Conservation (phyloP, 805 yeast species). For the Candida awuae region DNA sequence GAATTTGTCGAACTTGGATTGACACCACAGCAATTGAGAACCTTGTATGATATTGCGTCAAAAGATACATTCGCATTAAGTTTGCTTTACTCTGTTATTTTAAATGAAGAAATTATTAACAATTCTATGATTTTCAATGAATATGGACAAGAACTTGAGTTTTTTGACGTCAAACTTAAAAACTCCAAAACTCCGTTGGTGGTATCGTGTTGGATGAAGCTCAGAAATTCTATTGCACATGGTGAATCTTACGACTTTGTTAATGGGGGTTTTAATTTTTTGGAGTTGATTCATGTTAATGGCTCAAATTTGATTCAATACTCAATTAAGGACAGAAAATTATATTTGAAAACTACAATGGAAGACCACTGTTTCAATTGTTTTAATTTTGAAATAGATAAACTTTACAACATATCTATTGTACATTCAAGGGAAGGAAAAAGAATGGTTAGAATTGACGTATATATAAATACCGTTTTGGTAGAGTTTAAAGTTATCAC, state of each 20-base stretch:
- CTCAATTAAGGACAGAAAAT: slow-evolving; percentile 9
- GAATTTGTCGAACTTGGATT: slow-evolving; percentile 18
- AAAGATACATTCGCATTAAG: not conserved
- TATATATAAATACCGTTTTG: slow-evolving; percentile 44
- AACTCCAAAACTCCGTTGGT: slow-evolving; percentile 17
- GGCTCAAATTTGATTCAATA: slow-evolving; percentile 2
- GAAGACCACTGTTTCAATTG: slow-evolving; percentile 20
- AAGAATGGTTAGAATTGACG: slow-evolving; percentile 31
- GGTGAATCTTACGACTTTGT: not conserved
- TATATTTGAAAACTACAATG: slow-evolving; percentile 12
- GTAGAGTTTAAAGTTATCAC: slow-evolving; percentile 23
- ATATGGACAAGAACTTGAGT: slow-evolving; percentile 2
- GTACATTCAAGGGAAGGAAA: slow-evolving; percentile 19
- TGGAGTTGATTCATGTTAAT: not conserved
- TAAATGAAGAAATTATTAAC: not conserved
- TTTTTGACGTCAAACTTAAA: slow-evolving; percentile 10
- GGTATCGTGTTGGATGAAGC: slow-evolving; percentile 22
- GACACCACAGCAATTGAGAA: not conserved
- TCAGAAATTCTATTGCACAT: slow-evolving; percentile 9
- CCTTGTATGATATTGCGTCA: not conserved
- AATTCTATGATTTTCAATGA: slow-evolving; percentile 1
- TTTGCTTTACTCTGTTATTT: not conserved
- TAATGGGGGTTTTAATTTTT: not conserved
- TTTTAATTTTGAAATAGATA: slow-evolving; percentile 21
- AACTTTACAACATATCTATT: slow-evolving; percentile 22